Conservation (phyloP, 176 grass and related monocot species). For the Aegilops bicornis region DNA sequence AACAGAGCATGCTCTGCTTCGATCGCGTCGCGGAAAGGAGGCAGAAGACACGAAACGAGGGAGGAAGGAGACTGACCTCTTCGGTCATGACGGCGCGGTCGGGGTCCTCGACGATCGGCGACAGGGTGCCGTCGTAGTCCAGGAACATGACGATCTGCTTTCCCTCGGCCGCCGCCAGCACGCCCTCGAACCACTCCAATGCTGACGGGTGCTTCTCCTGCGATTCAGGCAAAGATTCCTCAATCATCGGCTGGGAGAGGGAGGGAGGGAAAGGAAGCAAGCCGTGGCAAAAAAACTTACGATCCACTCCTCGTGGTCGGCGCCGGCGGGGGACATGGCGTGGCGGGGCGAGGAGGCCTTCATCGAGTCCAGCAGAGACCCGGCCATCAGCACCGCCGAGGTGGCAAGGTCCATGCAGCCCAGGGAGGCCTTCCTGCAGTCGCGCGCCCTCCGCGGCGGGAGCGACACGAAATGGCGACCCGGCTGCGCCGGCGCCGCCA, state of each 20-base stretch:
- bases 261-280: neutral
- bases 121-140: slow-evolving; percentile 95
- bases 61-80: slow-evolving; percentile 22
- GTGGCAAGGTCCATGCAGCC: slow-evolving; percentile 33
- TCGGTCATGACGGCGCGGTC: slow-evolving; percentile 77
- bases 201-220: slow-evolving; percentile 83
- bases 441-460: neutral
- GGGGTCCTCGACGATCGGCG: slow-evolving; percentile 85
- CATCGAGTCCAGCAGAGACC: slow-evolving; percentile 54
- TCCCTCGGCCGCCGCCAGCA: slow-evolving; percentile 48
- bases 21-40: neutral
- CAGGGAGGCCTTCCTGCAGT: slow-evolving; percentile 31
- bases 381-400: neutral
- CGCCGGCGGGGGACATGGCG: slow-evolving; percentile 14
- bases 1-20: slow-evolving; percentile 9
- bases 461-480: slow-evolving; percentile 31
- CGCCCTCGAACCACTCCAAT: slow-evolving; percentile 51
- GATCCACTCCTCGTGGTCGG: slow-evolving; percentile 46
- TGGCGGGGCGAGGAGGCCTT: slow-evolving; percentile 66
- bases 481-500: slow-evolving; percentile 8
- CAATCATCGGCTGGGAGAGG: neutral
- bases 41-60: neutral
- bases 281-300: slow-evolving; percentile 18
- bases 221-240: neutral
- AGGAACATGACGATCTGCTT: slow-evolving; percentile 89